Base-by-base conservation (phyloP, 768 basidiomycete genomes). In the Boletellus ananas region DNA sequence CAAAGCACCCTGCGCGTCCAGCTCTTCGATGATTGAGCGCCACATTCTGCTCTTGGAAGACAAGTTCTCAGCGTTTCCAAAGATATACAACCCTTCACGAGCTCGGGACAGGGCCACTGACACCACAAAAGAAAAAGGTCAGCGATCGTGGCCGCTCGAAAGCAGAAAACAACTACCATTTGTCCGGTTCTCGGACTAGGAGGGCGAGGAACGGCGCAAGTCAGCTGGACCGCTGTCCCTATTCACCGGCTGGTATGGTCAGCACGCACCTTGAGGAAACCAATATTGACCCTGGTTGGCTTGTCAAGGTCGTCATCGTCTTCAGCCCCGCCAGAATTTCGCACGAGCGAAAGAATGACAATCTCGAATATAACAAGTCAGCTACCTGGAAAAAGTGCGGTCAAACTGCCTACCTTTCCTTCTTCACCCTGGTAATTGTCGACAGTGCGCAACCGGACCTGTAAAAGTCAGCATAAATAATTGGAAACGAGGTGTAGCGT, bases 391-490 rank as follows among this genome's bases (percentile, higher is more conserved):
- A 12, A 17, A 4, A 10, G 5, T 3, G 36, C 17, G 6, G 21
- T 11, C 18, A 29, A 34, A 49, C n/a, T 0, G 40, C 60, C 16
- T 55, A 79, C 80, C 60, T 74, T 79, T 2, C 78, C 83, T 68
- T 87, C 86, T 51, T 85, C 80, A 3, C 87, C 88, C 65, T 90
- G 89, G 60, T 80, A 90, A 43, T 84, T 88, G 54, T 91, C 87
- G 2, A 90, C 78, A 0, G 87, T 90, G 6, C 88, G 78, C 6
- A 90, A 70, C 8, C 79, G 75, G 36, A 88, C 78, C 85, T 87
- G 42, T 5, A 44, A 43, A 17, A 23, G 23, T 6, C 23, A 23
- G 23, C 23, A 6, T 23, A 23, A 23, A 6, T 23, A 6, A n/a
- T n/a, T n/a, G n/a, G n/a, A n/a, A n/a, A n/a, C n/a, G n/a, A n/a